phyloP scores from a whole-genome alignment of 306 rosid species.

The Calophaca sinica region DNA sequence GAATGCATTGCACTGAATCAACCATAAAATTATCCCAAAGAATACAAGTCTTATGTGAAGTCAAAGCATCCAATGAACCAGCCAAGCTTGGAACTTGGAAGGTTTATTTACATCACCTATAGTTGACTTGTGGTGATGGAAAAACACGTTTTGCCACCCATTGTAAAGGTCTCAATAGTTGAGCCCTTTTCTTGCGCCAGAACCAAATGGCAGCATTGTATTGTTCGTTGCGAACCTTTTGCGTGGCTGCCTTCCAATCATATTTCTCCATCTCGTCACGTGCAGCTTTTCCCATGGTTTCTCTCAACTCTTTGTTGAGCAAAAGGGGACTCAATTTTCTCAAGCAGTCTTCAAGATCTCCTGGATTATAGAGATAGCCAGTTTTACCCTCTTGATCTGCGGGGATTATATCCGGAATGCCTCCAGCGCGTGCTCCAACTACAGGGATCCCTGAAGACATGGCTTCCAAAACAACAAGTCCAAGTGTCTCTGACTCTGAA shows the following conservation, averaged over 20 bases:
- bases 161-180: constrained; percentile 72
- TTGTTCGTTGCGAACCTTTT: constrained; percentile 78
- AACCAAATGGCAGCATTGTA: constrained; percentile 97
- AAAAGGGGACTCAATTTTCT: constrained; percentile 77
- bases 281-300: constrained; percentile 79
- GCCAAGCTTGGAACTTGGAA: background rate
- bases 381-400: constrained; percentile 85
- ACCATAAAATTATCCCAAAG: constrained; percentile 19
- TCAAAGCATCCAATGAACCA: constrained; percentile 36
- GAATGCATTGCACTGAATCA: constrained; percentile 47
- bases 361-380: constrained; percentile 73
- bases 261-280: constrained; percentile 90
- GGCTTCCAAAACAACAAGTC: constrained; percentile 94
- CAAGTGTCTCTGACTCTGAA: constrained; percentile 96
- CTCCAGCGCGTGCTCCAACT: constrained; percentile 94
- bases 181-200: constrained; percentile 91
- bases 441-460: constrained; percentile 98
- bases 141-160: constrained; percentile 77
- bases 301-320: constrained; percentile 69
- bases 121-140: constrained; percentile 67
- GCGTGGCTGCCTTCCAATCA: constrained; percentile 95
- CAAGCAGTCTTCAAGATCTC: constrained; percentile 85
- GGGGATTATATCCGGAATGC: constrained; percentile 93
- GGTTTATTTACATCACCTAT: constrained; percentile 51
- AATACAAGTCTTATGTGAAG: constrained; percentile 41